Base-by-base conservation (phyloP, 192 early-diverging fungal genomes). In the Coemansia sp. region DNA sequence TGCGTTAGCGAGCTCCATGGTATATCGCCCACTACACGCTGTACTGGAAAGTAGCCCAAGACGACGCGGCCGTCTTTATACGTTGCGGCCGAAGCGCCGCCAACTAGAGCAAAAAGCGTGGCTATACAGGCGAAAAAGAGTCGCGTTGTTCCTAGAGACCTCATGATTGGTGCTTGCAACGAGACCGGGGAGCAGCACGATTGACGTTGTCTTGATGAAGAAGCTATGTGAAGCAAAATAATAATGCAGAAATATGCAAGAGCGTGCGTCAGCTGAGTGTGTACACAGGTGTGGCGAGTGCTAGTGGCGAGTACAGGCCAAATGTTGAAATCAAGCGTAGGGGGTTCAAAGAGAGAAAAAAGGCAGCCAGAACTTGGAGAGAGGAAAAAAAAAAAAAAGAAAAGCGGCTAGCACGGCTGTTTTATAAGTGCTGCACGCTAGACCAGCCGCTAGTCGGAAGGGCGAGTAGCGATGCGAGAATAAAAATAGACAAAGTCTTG, bases 1-100 rank as follows among this genome's bases (percentile, higher is more conserved):
- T 90, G 89, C 13, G 87, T 88, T 12, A 88, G 62, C 28, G 82
- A 86, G 9, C 65, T 56, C 75, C 83, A 87, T 16, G 79, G 77
- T 57, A 86, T 77, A 35, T 73, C 69, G 8, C 34, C 45, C 3
- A 82, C 72, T 33, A 57, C 63, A 61, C 77, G 76, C 71, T 77
- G 75, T 6, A 77, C 72, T 38, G 79, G 79, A 48, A 77, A 74
- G 65, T 82, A 82, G n/a, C 79, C 75, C 37, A 82, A 47, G 34
- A 82, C 79, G 13, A 81, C 70, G 2, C 78, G 78, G 14, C 47
- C 73, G 23, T 66, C 64, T 34, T 72, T 71, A 55, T 81, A 81
- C 20, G 66, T 61, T 1, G 73, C 47, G 13, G 69, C 69, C 0
- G 60, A 38, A 2, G 59, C 58, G 28, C 48, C 7, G n/a, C 23